Evolutionary conservation across 108 stramenopile species (phyloP).

Genomic region (Cyclotella choctawhatcheeana): DNA sequence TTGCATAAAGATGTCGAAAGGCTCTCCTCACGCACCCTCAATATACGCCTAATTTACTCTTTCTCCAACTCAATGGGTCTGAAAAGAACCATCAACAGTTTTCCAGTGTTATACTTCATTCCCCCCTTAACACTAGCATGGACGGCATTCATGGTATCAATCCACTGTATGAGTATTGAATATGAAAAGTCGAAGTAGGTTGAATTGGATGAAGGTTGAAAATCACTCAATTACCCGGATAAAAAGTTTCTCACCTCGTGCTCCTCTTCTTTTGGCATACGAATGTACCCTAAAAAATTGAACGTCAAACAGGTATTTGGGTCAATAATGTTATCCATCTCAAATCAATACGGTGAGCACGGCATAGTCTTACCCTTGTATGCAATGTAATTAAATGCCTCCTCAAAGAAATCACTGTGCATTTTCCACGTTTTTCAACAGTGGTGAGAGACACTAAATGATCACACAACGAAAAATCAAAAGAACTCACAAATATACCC

Average conservation of each 20-base stretch:
- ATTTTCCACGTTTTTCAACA: not conserved
- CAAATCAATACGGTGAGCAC: not conserved
- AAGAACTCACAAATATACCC: slow-evolving; percentile 42
- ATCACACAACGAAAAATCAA: not conserved
- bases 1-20: no score
- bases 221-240: not conserved
- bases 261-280: slow-evolving; percentile 83
- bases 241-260: slow-evolving; percentile 41
- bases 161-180: slow-evolving; percentile 49
- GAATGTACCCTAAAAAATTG: slow-evolving; percentile 58
- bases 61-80: slow-evolving; percentile 61
- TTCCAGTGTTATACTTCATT: slow-evolving; percentile 92
- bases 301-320: not conserved
- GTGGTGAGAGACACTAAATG: no score
- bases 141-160: slow-evolving; percentile 65
- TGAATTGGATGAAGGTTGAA: not conserved
- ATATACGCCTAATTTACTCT: slow-evolving; percentile 35
- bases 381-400: slow-evolving; percentile 91
- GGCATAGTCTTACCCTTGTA: slow-evolving; percentile 64
- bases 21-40: no score
- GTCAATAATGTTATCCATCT: not conserved
- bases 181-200: not conserved
- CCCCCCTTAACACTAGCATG: slow-evolving; percentile 63
- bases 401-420: slow-evolving; percentile 50
- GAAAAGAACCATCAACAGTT: slow-evolving; percentile 85